Percentiles rank a stretch among this genome's conserved stretches.
Conservation (phyloP, 176 grass and related monocot genomes). For the Cenchrus americanus region DNA sequence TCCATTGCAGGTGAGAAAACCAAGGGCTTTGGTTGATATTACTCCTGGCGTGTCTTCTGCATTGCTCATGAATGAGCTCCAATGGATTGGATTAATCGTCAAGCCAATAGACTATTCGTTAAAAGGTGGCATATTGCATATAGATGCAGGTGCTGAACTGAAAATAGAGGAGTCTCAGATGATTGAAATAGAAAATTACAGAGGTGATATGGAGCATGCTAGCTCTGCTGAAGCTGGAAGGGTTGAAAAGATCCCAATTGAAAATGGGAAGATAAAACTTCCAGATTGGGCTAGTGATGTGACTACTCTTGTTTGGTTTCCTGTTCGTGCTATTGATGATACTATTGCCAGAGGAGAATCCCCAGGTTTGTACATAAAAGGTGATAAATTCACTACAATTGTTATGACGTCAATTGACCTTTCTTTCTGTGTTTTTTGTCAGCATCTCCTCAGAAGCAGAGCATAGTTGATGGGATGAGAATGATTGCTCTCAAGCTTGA, state of each 20-base stretch:
- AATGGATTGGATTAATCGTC: conserved; percentile 96
- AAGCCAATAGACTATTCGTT: conserved; percentile 94
- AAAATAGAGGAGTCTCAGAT: conserved; percentile 84
- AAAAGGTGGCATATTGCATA: conserved; percentile 84
- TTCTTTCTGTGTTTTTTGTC: conserved; percentile 42
- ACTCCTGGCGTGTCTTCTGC: conserved; percentile 82
- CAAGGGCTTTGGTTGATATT: conserved; percentile 95
- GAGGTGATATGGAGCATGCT: conserved; percentile 35
- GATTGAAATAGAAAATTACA: conserved; percentile 90
- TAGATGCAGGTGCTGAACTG: conserved; percentile 89
- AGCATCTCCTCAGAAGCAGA: conserved; percentile 81
- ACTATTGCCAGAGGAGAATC: conserved; percentile 81
- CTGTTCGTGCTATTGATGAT: conserved; percentile 90
- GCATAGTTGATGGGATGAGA: conserved; percentile 96
- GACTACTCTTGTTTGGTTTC: conserved; percentile 92
- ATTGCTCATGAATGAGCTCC: conserved; percentile 96
- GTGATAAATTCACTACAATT: conserved; percentile 31
- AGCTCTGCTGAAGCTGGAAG: conserved; percentile 31
- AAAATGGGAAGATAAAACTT: conserved; percentile 83
- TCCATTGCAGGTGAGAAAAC: conserved; percentile 78
- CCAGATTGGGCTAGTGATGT: conserved; percentile 91
- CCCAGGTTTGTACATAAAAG: conserved; percentile 65
- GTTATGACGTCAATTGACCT: conserved; percentile 14
- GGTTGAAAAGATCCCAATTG: conserved; percentile 69
- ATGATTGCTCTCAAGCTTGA: conserved; percentile 99